Evolutionary conservation across 768 basidiomycete genomes (phyloP).

Genomic region (Lyophyllum semitale): DNA sequence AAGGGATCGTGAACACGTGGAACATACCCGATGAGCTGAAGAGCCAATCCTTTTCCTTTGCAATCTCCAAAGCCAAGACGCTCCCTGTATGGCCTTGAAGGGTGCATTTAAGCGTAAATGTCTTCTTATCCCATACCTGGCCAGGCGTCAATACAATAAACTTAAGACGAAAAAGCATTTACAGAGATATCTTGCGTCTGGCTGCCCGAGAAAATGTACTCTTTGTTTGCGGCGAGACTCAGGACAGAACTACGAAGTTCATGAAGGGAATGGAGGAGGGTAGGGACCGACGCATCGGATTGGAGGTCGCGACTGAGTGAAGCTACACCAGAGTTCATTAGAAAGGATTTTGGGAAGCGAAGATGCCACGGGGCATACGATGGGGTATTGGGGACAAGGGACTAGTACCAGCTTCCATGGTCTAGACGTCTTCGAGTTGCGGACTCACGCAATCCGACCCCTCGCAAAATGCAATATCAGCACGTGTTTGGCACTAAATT

Average conservation of each 20-base stretch:
- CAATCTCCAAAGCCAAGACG: conserved; percentile 78
- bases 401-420: background rate
- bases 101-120: conserved; percentile 66
- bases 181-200: conserved; percentile 80
- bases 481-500: too few relatives aligned
- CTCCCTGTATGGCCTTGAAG: conserved; percentile 84
- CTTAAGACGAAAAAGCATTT: background rate
- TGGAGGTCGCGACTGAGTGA: conserved; percentile 62
- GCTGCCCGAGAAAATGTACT: conserved; percentile 81
- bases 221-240: conserved; percentile 70
- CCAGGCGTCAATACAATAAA: background rate
- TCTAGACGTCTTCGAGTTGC: too few relatives aligned
- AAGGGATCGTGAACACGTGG: background rate
- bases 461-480: too few relatives aligned
- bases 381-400: conserved; percentile 19
- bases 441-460: too few relatives aligned
- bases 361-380: conserved; percentile 18
- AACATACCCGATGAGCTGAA: conserved; percentile 84
- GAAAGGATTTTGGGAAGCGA: background rate
- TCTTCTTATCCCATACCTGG: conserved; percentile 85
- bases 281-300: conserved; percentile 41
- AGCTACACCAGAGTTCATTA: conserved; percentile 34
- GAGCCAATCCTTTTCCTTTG: conserved; percentile 76
- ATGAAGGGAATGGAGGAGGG: conserved; percentile 68
- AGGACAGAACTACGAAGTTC: conserved; percentile 72